Evolutionary conservation across 768 basidiomycete genomes (phyloP), one percentile per base, ranked within the genome.

Genomic region (Termitomyces sp.): DNA sequence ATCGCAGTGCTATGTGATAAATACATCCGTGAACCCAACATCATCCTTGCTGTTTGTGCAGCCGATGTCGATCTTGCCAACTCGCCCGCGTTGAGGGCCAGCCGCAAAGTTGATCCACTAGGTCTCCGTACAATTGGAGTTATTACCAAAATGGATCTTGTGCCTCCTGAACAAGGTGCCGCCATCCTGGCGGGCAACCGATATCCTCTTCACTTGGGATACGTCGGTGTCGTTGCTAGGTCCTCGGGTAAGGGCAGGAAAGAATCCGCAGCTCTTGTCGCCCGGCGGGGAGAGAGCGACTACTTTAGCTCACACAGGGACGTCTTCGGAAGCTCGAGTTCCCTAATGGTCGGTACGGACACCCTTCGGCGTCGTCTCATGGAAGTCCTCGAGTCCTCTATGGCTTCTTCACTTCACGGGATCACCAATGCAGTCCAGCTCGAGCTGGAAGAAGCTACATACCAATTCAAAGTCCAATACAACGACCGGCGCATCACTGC

Each of bases 1-100:
- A 96, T 99, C 60, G 77, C 90, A 0, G 65, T 69, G 9, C 77
- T 99, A 0, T 98, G 97, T 72, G 97, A 98, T 57, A 92, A 87
- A 69, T 99, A 99, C 71, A 99, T 99, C 65, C 86, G 92, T n/a
- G 94, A 98, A 69, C 96, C 97, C n/a, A 99, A 99, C 71, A 94
- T 99, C 71, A 90, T 98, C 64, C 83, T 99, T n/a, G 96, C 97
- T 5, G 92, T 99, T 18, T 99, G 97, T 69, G 92, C 97, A 8
- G 97, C 97, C 8, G 95, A 99, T 69, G 97, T 99, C 56, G 97
- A 99, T 75, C 81, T 99, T 13, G 97, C 97, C 59, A 99, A 99
- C 71, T 97, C 94, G 0, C 95, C 97, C 7, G 97, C 97, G 0
- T 76, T 99, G 51, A 81, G 94, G 51, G 94, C 97, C 0, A 95